These are phyloP conservation scores for Stachybotrys chartarum DNA, from an alignment of 2,329 filamentous ascomycete species.

Conservation along the genomic window DNA sequence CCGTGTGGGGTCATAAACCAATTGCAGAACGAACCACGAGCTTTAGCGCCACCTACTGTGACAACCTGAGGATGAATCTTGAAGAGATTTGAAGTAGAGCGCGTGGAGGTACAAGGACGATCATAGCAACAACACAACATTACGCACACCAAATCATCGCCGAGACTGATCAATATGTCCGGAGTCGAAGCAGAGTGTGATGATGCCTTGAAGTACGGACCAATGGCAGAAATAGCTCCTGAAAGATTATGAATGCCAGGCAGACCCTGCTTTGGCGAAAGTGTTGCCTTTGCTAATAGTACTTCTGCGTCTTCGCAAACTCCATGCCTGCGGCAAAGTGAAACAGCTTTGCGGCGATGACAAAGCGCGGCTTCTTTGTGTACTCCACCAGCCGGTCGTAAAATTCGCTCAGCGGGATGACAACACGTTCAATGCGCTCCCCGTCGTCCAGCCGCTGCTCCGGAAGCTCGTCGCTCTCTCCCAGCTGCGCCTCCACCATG, in stretches of 20 bases:
- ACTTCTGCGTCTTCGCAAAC: conserved; percentile 18
- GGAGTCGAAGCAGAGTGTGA: no score
- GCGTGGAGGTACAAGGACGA: no score
- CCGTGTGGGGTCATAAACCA: no score
- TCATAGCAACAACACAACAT: no score
- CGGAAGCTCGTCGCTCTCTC: conserved; percentile 11
- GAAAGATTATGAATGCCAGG: neutral
- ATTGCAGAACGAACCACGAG: no score
- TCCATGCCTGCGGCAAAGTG: conserved; percentile 19
- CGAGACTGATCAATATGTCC: no score
- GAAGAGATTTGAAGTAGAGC: no score
- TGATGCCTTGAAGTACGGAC: no score
- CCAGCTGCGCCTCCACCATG: conserved; percentile 15
- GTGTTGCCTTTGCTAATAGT: conserved; percentile 3
- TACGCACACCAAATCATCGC: no score
- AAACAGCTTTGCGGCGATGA: conserved; percentile 17
- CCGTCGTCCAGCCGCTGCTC: conserved; percentile 16
- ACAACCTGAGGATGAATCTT: no score
- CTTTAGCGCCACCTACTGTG: no score
- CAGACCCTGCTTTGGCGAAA: neutral
- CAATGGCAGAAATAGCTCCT: no score
- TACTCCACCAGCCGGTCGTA: conserved; percentile 16
- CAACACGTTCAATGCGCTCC: conserved; percentile 14
- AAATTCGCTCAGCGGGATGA: conserved; percentile 13
- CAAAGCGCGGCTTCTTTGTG: conserved; percentile 13